phyloP scores from a whole-genome alignment of 352 stramenopile genomes.

The Globisporangium recalcitrans region DNA sequence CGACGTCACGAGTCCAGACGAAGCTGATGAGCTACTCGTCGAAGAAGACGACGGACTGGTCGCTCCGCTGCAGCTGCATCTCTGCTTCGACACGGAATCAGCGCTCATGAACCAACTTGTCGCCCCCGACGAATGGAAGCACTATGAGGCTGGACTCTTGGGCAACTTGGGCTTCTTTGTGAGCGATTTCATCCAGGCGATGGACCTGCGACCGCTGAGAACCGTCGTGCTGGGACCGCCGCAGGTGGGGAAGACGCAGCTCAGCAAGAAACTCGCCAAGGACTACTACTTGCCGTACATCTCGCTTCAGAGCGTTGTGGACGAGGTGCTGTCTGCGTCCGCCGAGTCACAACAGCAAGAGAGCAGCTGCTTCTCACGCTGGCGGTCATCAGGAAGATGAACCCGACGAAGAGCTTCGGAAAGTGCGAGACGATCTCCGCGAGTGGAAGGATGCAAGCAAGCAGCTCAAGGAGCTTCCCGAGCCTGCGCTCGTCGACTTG shows the following conservation, averaged over 20 bases:
- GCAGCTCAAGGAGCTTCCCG: conserved; percentile 25
- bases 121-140: conserved; percentile 59
- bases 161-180: conserved; percentile 63
- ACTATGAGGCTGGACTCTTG: conserved; percentile 52
- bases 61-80: conserved; percentile 60
- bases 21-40: conserved; percentile 52
- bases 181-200: conserved; percentile 62
- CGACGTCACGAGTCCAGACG: conserved; percentile 31
- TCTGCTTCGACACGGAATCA: conserved; percentile 59
- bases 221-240: conserved; percentile 66
- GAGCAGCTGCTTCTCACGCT: not conserved
- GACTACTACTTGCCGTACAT: conserved; percentile 73
- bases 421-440: conserved; percentile 34
- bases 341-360: conserved; percentile 19
- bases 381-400: not conserved
- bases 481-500: conserved; percentile 34
- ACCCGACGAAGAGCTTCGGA: conserved; percentile 30
- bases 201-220: conserved; percentile 72
- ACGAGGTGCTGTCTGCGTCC: conserved; percentile 33
- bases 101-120: conserved; percentile 53
- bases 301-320: conserved; percentile 38
- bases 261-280: conserved; percentile 47
- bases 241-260: conserved; percentile 55
- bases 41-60: conserved; percentile 55
- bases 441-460: conserved; percentile 25